Base-by-base conservation (phyloP, 2,329 filamentous ascomycete genomes). In the Mollisia scopiformis region DNA sequence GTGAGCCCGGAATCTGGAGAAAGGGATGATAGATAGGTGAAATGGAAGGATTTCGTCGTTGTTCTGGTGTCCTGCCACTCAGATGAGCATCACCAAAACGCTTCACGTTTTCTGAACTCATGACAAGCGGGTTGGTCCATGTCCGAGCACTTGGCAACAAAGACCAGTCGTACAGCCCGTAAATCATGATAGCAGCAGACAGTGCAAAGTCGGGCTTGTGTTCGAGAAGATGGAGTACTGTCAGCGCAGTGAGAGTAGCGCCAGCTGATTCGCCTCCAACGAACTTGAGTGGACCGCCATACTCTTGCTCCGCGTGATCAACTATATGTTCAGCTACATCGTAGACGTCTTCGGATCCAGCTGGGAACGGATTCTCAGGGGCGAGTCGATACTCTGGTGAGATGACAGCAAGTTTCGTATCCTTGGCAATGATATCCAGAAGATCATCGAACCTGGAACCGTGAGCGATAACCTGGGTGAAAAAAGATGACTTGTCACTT, bases 311-410 rank as follows among this genome's bases (percentile, higher is more conserved):
- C 0, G 76, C 76, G 57, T 83, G 74, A 57, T 82, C 76, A 28
- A 82, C 72, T 0, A 86, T 75, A 71, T 80, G 82, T 59, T 82
- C 78, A 0, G 78, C 83, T 1, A 77, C 81, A 66, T 86, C 84
- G 66, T 80, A 80, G 72, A 81, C 16, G 21, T 62, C 60, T 27
- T 62, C 43, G 19, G 33, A 10, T 2, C 37, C 51, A 6, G 43
- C 39, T n/a, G 30, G 19, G 46, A 37, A 28, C 11, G n/a, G 30
- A 39, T 50, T 47, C 10, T 55, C 54, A 28, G 21, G 30, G 4
- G 30, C 30, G 33, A 50, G 16, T 35, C 30, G 41, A 23, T 28
- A 37, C 21, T 39, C 43, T 10, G 30, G n/a, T 8, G 31, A 33
- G 31, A 57, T 25, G 10, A 28, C 55, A 21, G 19, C 23, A 8